Base-by-base conservation (phyloP, 306 rosid genomes). In the Cercis canadensis region DNA sequence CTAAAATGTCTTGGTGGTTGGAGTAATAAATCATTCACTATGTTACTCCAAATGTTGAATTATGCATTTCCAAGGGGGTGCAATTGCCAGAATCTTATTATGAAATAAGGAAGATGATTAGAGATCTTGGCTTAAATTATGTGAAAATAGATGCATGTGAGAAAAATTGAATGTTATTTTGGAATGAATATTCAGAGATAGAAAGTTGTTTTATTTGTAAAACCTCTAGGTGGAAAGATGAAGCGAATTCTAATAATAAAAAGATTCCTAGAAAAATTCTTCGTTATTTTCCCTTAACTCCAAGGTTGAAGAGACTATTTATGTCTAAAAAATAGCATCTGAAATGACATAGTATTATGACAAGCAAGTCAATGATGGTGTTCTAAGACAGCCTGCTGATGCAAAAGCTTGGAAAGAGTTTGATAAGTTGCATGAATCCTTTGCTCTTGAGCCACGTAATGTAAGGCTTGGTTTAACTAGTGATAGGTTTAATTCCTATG, bases 31-130 rank as follows among this genome's bases (percentile, higher is more conserved):
- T 16, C 66, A 11, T 40, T 61, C 40, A 10, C 31, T 40, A 17
- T 61, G 34, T 17, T 61, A 13, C 66, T 61, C 17, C 15, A 61
- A 18, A 8, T 61, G 13, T 61, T 61, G 15, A 39, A 61, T 17
- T 40, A 18, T 39, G 33, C 11, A 11, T 37, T 61, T 36, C 14
- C 6, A 4, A 61, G 8, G 16, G 14, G 9, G 4, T 39, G 2
- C 56, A 50, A 50, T 40, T 40, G 9, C 34, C 17, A 10, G 40
- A 18, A 4, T 33, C 64, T 6, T 46, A 21, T 4, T 45, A 65
- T 29, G 33, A 0, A 0, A 18, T 16, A 5, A 62, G 18, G 3
- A 17, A 62, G 14, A 44, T 13, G 10, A 44, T 44, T 44, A 3
- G 5, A 4, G 50, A 44, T 44, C 50, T 44, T 44, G 15, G 50